phyloP scores from a whole-genome alignment of 192 early-diverging fungal genomes.

The Tieghemiomyces parasiticus region DNA sequence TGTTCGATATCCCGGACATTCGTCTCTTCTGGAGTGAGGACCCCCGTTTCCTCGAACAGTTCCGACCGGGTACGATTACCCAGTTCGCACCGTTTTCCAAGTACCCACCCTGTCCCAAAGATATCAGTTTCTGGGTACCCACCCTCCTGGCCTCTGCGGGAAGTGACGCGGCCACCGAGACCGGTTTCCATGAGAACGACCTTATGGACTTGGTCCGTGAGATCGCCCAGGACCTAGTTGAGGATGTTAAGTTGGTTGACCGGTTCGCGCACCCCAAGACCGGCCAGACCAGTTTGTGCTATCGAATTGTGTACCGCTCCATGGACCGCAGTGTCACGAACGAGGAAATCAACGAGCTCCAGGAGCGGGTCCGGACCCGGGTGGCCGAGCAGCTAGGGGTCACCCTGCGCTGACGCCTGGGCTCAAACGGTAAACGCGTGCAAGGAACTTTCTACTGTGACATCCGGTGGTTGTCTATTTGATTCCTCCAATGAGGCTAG shows the following conservation, averaged over 20 bases:
- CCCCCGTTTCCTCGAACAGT: constrained; percentile 73
- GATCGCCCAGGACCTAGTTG: constrained; percentile 82
- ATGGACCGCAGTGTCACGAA: constrained; percentile 96
- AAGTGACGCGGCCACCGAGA: background rate
- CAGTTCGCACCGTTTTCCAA: constrained; percentile 80
- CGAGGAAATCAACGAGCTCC: constrained; percentile 86
- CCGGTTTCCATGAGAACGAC: constrained; percentile 94
- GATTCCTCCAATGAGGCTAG: too few relatives aligned
- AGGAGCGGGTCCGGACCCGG: constrained; percentile 54
- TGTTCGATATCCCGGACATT: constrained; percentile 92
- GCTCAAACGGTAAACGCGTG: too few relatives aligned
- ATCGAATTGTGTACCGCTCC: constrained; percentile 85
- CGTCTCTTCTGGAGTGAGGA: constrained; percentile 92
- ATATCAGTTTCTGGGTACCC: constrained; percentile 84
- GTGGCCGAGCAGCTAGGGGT: constrained; percentile 52
- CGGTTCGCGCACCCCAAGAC: constrained; percentile 80
- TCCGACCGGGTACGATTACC: constrained; percentile 45
- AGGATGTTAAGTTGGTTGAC: constrained; percentile 82
- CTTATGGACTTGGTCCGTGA: constrained; percentile 84
- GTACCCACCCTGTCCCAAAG: constrained; percentile 85
- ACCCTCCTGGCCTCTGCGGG: background rate
- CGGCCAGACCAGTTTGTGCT: constrained; percentile 67
- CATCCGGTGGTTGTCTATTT: too few relatives aligned
- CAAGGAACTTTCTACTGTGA: too few relatives aligned
- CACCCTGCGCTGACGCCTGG: constrained; percentile 65